phyloP scores from a whole-genome alignment of 2,329 filamentous ascomycete species.

The Colletotrichum sp. region DNA sequence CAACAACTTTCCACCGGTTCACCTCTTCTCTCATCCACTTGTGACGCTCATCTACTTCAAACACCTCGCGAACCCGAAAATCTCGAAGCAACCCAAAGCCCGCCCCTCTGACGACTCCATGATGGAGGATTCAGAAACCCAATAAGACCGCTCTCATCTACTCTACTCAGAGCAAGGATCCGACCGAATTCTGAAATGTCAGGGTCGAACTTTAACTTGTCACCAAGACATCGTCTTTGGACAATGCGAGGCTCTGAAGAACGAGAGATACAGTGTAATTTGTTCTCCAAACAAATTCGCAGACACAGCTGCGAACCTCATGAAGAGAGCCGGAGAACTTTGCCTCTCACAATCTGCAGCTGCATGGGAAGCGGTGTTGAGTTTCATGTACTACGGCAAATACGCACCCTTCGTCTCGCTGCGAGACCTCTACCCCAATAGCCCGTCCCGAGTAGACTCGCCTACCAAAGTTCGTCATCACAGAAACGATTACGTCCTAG shows the following conservation, averaged over 20 bases:
- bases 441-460: background rate
- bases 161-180: background rate
- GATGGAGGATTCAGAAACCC: background rate
- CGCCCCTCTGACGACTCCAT: background rate
- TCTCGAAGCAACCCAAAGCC: background rate
- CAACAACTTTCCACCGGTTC: background rate
- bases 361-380: background rate
- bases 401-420: background rate
- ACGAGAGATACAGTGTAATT: background rate
- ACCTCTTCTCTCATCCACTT: background rate
- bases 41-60: background rate
- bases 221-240: background rate
- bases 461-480: background rate
- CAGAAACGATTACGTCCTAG: background rate
- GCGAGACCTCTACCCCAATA: background rate
- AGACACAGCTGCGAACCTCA: background rate
- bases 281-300: background rate
- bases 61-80: background rate
- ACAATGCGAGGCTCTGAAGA: background rate
- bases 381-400: background rate
- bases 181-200: background rate
- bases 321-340: background rate
- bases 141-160: background rate
- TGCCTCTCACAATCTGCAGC: background rate
- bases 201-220: background rate